Conservation (phyloP, 352 stramenopile species). For the Phytophthora rubi region DNA sequence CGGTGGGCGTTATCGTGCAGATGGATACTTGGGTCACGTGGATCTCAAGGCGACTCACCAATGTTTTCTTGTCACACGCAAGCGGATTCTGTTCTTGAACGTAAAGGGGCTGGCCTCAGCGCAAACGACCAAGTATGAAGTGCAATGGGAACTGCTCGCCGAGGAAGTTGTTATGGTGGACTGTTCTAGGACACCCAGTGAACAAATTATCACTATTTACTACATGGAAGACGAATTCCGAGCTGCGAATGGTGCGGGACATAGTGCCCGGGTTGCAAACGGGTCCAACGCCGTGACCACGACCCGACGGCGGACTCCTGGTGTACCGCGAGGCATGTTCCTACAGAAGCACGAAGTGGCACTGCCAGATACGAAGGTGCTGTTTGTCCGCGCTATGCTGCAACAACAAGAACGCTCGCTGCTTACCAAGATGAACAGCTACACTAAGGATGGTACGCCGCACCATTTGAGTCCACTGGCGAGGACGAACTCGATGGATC, state of each 20-base stretch:
- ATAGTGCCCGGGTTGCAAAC: conserved; percentile 18
- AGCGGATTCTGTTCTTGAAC: conserved; percentile 81
- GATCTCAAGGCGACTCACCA: conserved; percentile 75
- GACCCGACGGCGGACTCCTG: conserved; percentile 41
- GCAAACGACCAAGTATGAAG: conserved; percentile 71
- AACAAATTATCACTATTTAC: conserved; percentile 60
- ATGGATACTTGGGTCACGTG: conserved; percentile 86
- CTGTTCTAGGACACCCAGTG: conserved; percentile 42
- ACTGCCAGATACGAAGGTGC: conserved; percentile 73
- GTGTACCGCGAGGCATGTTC: conserved; percentile 65
- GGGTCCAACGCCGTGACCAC: conserved; percentile 31
- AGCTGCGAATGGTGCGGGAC: conserved; percentile 33
- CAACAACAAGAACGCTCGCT: conserved; percentile 85
- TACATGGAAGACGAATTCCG: conserved; percentile 81
- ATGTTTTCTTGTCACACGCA: conserved; percentile 84
- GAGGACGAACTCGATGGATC: conserved; percentile 54
- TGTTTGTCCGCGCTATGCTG: conserved; percentile 87
- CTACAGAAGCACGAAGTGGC: conserved; percentile 80
- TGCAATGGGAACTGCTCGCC: conserved; percentile 81
- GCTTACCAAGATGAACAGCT: conserved; percentile 66
- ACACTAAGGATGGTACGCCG: conserved; percentile 29
- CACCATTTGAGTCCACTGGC: conserved; percentile 32
- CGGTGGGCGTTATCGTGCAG: conserved; percentile 73
- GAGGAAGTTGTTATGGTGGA: conserved; percentile 86
- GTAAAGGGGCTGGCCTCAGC: conserved; percentile 51